phyloP scores from a whole-genome alignment of 371 early-diverging fungal species.

The Basidiobolus meristosporus region DNA sequence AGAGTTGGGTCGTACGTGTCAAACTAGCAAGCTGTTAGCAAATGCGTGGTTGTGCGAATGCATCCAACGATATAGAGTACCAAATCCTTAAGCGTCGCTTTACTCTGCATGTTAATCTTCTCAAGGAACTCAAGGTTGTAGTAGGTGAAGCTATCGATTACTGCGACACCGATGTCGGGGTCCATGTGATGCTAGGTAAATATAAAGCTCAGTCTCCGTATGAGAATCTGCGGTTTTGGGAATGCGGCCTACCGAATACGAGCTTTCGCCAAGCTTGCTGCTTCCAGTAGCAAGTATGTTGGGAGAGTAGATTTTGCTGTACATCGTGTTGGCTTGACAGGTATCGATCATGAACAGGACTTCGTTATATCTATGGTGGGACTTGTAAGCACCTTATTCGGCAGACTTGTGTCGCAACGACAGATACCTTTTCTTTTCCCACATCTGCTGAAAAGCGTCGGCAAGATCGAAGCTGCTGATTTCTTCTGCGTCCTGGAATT shows the following conservation, averaged over 20 bases:
- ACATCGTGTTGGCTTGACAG: conserved; percentile 94
- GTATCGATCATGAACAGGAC: conserved; percentile 93
- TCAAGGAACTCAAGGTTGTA: conserved; percentile 81
- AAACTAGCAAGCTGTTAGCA: no score
- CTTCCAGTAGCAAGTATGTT: conserved; percentile 84
- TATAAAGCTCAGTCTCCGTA: neutral
- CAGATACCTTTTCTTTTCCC: conserved; percentile 59
- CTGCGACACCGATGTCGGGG: conserved; percentile 81
- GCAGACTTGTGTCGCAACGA: neutral
- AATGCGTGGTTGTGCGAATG: no score
- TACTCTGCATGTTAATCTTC: conserved; percentile 15
- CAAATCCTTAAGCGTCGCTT: neutral
- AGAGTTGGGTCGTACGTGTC: conserved; percentile 45
- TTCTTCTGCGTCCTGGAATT: conserved; percentile 95
- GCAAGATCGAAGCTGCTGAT: conserved; percentile 83
- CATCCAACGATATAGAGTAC: neutral
- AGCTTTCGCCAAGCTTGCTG: conserved; percentile 65
- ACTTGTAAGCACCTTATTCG: neutral
- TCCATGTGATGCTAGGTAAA: conserved; percentile 62
- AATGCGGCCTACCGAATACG: no score
- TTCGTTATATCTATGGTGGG: conserved; percentile 60
- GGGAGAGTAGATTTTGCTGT: conserved; percentile 72
- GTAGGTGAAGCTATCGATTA: conserved; percentile 92
- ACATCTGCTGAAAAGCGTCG: conserved; percentile 91
- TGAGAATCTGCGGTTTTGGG: neutral